Percentiles rank a stretch among this genome's conserved stretches.
These are phyloP conservation scores for Ustilaginoidea virens DNA, from an alignment of 2,329 filamentous ascomycete species.

Conservation along the genomic window DNA sequence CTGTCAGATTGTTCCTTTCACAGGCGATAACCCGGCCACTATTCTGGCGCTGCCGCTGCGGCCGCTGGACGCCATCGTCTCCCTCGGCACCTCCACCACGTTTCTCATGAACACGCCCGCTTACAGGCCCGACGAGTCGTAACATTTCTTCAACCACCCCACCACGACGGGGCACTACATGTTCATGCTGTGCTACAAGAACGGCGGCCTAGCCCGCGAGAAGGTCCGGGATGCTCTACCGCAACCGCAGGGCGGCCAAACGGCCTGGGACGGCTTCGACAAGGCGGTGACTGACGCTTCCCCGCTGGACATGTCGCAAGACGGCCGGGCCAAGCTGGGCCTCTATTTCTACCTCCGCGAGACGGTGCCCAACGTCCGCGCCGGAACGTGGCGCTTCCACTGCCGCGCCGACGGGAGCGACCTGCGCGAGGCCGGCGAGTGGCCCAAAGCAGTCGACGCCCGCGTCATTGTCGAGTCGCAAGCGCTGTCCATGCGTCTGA, in stretches of 20 bases:
- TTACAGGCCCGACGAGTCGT: conserved; percentile 78
- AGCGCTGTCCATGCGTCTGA: conserved; percentile 76
- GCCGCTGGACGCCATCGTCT: conserved; percentile 84
- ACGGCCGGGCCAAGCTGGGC: conserved; percentile 57
- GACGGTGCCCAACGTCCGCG: conserved; percentile 80
- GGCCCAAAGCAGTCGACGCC: conserved; percentile 54
- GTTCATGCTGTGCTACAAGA: conserved; percentile 99
- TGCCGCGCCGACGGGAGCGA: conserved; percentile 39
- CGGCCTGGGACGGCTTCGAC: conserved; percentile 71
- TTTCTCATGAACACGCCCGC: conserved; percentile 94
- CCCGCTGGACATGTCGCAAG: conserved; percentile 46
- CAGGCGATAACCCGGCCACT: conserved; percentile 90
- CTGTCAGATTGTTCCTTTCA: conserved; percentile 73
- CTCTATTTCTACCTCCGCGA: conserved; percentile 94
- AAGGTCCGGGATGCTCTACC: conserved; percentile 73
- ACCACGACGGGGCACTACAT: conserved; percentile 85
- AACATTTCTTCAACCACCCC: conserved; percentile 98
- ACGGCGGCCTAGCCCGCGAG: conserved; percentile 85
- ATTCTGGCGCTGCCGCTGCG: conserved; percentile 82
- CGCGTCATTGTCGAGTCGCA: conserved; percentile 90
- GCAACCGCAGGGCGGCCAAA: conserved; percentile 19
- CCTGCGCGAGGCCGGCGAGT: conserved; percentile 20
- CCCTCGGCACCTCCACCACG: conserved; percentile 85
- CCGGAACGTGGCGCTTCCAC: conserved; percentile 76
- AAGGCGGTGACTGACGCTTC: conserved; percentile 49